These are phyloP conservation scores for Guyanaporus albipodus DNA, from an alignment of 768 basidiomycete genomes.

Conservation along the genomic window DNA sequence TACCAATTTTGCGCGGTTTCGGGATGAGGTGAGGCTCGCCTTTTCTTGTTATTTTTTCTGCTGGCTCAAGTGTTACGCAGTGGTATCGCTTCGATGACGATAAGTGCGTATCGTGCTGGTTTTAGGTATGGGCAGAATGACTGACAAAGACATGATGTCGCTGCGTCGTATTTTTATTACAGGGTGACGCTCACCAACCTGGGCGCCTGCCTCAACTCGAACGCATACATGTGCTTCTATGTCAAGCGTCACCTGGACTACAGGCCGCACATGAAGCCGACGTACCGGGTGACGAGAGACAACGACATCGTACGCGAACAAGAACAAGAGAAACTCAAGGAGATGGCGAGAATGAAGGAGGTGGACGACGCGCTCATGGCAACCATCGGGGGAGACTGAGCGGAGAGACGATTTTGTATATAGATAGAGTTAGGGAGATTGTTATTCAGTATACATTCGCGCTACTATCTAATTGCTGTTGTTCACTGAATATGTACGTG, in stretches of 20 bases:
- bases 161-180: neutral
- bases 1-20: constrained; percentile 78
- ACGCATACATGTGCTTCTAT: constrained; percentile 95
- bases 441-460: constrained; percentile 9
- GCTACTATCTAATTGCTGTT: constrained; percentile 8
- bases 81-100: constrained; percentile 97
- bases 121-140: neutral
- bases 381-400: constrained; percentile 29
- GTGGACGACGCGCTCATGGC: constrained; percentile 65
- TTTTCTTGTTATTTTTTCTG: neutral
- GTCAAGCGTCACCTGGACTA: constrained; percentile 88
- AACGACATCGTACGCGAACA: constrained; percentile 61
- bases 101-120: constrained; percentile 49
- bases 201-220: constrained; percentile 61
- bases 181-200: constrained; percentile 74
- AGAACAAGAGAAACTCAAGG: constrained; percentile 49
- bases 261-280: constrained; percentile 63
- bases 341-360: constrained; percentile 52
- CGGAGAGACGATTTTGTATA: neutral
- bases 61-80: constrained; percentile 32
- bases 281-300: constrained; percentile 63
- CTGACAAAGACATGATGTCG: neutral
- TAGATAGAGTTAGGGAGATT: neutral
- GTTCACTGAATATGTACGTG: constrained; percentile 1
- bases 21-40: constrained; percentile 75